Conservation (phyloP, 2,329 filamentous ascomycete genomes). For the Microdochium trichocladiopsis region DNA sequence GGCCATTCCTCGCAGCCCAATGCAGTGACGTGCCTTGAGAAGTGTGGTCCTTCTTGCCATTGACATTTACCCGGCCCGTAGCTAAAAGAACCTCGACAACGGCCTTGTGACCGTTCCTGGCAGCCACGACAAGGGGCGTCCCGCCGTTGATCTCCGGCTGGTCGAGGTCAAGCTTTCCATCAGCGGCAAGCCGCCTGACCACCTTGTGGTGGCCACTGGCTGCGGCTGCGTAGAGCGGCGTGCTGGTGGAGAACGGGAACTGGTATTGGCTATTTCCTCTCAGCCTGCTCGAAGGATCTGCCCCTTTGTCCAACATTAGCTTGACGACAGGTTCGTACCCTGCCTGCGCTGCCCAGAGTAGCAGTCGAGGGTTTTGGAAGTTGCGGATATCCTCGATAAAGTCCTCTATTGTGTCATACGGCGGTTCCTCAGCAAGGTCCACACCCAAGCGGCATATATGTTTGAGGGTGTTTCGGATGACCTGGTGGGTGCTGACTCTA, state of each 20-base stretch:
- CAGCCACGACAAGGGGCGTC: not conserved
- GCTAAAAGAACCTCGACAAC: not conserved
- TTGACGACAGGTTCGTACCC: not conserved
- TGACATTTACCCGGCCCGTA: not conserved
- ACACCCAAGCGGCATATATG: not conserved
- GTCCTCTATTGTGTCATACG: not conserved
- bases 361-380: not conserved
- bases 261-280: not conserved
- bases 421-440: not conserved
- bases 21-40: not conserved
- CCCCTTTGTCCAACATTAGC: not conserved
- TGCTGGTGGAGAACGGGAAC: not conserved
- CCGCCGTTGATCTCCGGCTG: not conserved
- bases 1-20: not conserved
- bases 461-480: not conserved
- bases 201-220: not conserved
- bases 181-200: not conserved
- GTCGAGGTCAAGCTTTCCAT: not conserved
- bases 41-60: not conserved
- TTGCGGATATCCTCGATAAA: not conserved
- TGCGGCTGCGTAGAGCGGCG: not conserved
- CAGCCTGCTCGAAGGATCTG: not conserved
- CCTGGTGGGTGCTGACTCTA: not conserved
- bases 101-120: not conserved
- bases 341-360: not conserved